phyloP scores from a whole-genome alignment of 768 basidiomycete species.

The Lentinula sp. region DNA sequence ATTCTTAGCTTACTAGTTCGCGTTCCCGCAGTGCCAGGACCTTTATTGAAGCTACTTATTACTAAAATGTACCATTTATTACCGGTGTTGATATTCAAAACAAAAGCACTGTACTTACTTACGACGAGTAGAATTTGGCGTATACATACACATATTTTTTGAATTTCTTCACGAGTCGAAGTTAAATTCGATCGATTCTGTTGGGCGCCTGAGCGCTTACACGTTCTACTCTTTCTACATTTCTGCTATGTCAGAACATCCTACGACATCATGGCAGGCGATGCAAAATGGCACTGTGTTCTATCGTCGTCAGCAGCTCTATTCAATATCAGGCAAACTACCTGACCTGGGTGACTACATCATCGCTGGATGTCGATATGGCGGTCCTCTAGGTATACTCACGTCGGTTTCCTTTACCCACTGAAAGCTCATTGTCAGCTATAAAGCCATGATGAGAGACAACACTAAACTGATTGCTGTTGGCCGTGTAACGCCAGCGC shows the following conservation, averaged over 20 bases:
- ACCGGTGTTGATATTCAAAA: not conserved
- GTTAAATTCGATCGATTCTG: too few species aligned
- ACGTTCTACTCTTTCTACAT: not conserved
- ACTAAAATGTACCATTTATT: not conserved
- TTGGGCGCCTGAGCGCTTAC: not conserved
- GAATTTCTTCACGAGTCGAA: too few species aligned
- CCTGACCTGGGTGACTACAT: constrained; percentile 76
- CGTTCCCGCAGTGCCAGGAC: not conserved
- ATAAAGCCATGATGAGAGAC: constrained; percentile 82
- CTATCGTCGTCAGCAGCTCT: constrained; percentile 81
- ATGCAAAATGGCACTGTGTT: constrained; percentile 86
- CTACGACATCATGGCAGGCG: constrained; percentile 83
- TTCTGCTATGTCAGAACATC: constrained; percentile 50
- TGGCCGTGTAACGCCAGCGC: constrained; percentile 45
- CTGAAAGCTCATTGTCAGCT: not conserved
- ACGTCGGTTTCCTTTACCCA: not conserved
- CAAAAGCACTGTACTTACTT: not conserved
- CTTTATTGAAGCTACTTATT: not conserved
- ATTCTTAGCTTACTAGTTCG: not conserved
- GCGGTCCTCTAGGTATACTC: constrained; percentile 79
- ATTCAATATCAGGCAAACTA: constrained; percentile 74
- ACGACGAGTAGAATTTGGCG: too few species aligned
- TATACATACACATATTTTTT: not conserved
- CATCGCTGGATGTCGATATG: constrained; percentile 75
- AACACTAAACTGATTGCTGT: constrained; percentile 72